phyloP scores from a whole-genome alignment of 2,329 filamentous ascomycete species.

The Bipolaris sorokiniana region DNA sequence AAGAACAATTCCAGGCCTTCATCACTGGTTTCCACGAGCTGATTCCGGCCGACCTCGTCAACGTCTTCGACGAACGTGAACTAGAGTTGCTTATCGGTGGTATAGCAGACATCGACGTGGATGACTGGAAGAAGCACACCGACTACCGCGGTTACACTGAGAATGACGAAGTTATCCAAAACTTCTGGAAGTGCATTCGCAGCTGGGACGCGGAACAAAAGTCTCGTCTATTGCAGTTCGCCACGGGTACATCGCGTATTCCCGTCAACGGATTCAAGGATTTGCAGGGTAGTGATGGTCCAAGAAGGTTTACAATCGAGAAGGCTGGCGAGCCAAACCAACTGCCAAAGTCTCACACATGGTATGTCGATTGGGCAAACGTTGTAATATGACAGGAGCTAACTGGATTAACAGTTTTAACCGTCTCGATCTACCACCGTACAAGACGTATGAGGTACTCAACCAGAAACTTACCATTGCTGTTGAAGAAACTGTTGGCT shows the following conservation, averaged over 20 bases:
- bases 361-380: constrained; percentile 64
- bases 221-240: constrained; percentile 92
- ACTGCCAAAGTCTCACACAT: constrained; percentile 95
- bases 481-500: constrained; percentile 98
- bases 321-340: constrained; percentile 92
- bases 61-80: constrained; percentile 98
- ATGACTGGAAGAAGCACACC: constrained; percentile 99
- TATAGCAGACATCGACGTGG: constrained; percentile 99
- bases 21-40: constrained; percentile 97
- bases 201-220: constrained; percentile 99
- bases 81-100: constrained; percentile 95
- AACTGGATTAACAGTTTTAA: constrained; percentile 74
- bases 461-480: constrained; percentile 93
- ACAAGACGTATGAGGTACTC: constrained; percentile 85
- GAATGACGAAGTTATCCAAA: constrained; percentile 93
- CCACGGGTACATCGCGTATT: constrained; percentile 95
- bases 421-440: constrained; percentile 90
- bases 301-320: constrained; percentile 94
- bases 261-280: constrained; percentile 99
- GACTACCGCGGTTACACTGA: constrained; percentile 99
- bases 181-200: constrained; percentile 98
- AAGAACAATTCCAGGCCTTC: constrained; percentile 98
- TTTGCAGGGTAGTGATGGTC: constrained; percentile 94
- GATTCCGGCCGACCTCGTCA: constrained; percentile 94
- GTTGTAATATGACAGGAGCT: constrained; percentile 6